phyloP scores from a whole-genome alignment of 2,329 filamentous ascomycete species.

The Falciphora oryzae region DNA sequence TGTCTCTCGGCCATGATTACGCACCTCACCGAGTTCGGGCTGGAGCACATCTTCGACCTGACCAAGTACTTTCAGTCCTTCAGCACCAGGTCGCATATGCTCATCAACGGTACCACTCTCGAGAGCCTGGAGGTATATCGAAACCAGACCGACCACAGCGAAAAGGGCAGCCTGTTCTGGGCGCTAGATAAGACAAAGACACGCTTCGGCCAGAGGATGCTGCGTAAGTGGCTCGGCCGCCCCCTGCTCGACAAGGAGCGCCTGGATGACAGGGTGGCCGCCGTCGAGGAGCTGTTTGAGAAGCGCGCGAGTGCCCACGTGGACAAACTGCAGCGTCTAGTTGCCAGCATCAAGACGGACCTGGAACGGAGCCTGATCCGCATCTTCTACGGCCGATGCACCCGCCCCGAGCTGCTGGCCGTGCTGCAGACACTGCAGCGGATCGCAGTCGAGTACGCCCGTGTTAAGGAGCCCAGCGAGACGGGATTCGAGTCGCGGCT shows the following conservation, averaged over 20 bases:
- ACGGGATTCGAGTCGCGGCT: slow-evolving; percentile 67
- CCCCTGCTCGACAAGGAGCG: slow-evolving; percentile 71
- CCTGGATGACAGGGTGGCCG: slow-evolving; percentile 73
- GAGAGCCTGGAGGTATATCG: slow-evolving; percentile 94
- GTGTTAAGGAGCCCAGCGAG: slow-evolving; percentile 58
- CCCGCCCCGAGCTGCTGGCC: slow-evolving; percentile 77
- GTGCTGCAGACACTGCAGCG: slow-evolving; percentile 81
- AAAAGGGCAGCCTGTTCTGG: slow-evolving; percentile 92
- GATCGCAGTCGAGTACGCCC: slow-evolving; percentile 70
- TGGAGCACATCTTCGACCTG: slow-evolving; percentile 92
- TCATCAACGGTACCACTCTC: slow-evolving; percentile 89
- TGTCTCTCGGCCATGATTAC: slow-evolving; percentile 96
- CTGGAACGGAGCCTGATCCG: slow-evolving; percentile 89
- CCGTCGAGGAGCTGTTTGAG: slow-evolving; percentile 79
- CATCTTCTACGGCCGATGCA: slow-evolving; percentile 96
- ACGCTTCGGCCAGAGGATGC: slow-evolving; percentile 76
- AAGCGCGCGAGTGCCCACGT: slow-evolving; percentile 60
- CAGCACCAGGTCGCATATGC: slow-evolving; percentile 89
- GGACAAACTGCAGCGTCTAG: slow-evolving; percentile 67
- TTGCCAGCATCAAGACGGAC: slow-evolving; percentile 69
- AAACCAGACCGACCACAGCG: slow-evolving; percentile 81
- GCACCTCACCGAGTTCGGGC: slow-evolving; percentile 83
- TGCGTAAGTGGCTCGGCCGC: slow-evolving; percentile 92
- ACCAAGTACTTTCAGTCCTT: slow-evolving; percentile 98
- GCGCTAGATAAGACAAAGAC: slow-evolving; percentile 89